Evolutionary conservation across 108 stramenopile species (phyloP).

Genomic region (Nitzschia putrida): DNA sequence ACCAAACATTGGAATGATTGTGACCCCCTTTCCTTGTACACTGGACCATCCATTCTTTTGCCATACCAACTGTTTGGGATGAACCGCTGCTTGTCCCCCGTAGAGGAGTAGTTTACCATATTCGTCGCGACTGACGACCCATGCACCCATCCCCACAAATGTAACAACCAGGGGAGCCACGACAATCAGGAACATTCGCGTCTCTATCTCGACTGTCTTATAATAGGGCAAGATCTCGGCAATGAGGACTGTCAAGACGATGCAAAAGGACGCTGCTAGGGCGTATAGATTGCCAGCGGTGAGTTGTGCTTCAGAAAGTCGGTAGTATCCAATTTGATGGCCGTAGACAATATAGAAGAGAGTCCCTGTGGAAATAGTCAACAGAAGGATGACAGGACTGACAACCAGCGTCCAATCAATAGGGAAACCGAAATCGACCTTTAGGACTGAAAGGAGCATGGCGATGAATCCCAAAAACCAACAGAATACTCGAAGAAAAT

Average conservation of each 20-base stretch:
- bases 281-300: slow-evolving; percentile 84
- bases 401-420: slow-evolving; percentile 62
- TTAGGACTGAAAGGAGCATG: slow-evolving; percentile 66
- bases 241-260: slow-evolving; percentile 71
- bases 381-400: slow-evolving; percentile 57
- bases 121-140: slow-evolving; percentile 80
- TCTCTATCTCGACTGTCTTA: slow-evolving; percentile 55
- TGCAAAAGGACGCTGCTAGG: slow-evolving; percentile 65
- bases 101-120: slow-evolving; percentile 72
- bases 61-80: slow-evolving; percentile 68
- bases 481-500: slow-evolving; percentile 59
- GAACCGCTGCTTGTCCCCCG: slow-evolving; percentile 84
- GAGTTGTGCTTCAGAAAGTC: slow-evolving; percentile 78
- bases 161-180: slow-evolving; percentile 75
- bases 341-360: slow-evolving; percentile 82
- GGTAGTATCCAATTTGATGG: slow-evolving; percentile 85
- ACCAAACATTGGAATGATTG: slow-evolving; percentile 86
- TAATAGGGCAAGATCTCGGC: slow-evolving; percentile 61
- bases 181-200: slow-evolving; percentile 61
- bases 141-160: slow-evolving; percentile 81
- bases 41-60: slow-evolving; percentile 75
- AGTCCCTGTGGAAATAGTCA: slow-evolving; percentile 60
- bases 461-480: slow-evolving; percentile 67
- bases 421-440: slow-evolving; percentile 61
- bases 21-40: slow-evolving; percentile 78